Base-by-base conservation (phyloP, 2,329 filamentous ascomycete genomes). In the Ophiobolus disseminans region DNA sequence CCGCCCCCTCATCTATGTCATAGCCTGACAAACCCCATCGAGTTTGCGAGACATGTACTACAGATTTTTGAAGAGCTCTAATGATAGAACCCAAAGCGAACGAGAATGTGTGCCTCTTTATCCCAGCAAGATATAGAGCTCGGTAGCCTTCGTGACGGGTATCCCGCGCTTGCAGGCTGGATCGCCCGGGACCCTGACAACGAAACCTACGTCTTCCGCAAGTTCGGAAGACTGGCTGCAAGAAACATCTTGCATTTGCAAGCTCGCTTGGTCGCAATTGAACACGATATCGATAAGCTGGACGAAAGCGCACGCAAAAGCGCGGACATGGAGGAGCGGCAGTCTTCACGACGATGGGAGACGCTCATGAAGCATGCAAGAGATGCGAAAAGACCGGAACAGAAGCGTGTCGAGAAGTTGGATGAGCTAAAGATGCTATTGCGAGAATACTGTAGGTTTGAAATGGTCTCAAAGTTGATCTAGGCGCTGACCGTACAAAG, bases 191-290 rank as follows among this genome's bases (percentile, higher is more conserved):
- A 62, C 39, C 45, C 48, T 8, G 62, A 65, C 40, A 39, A 52
- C 21, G 55, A 62, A 21, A 42, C 54, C 4, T 45, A 53, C 14
- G 50, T 66, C 1, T 65, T 61, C 32, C 47, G 55, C n/a, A 54
- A 53, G 28, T 67, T 63, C 39, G 38, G 53, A 13, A 23, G 40
- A 1, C 26, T 64, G 3, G 47, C 42, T 13, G 51, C 62, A 4
- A 42, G 59, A 3, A 62, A 58, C 16, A 34, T 57, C 1, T 38
- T 63, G 6, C 43, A 60, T 32, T 28, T 62, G 2, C 57, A 60
- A 26, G 35, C 35, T 0, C 19, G 40, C 16, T 14, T 53, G 8
- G 26, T 36, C 6, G 39, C 44, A 5, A 9, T 53, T 5, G 44
- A 52, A 14, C 39, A 20, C 4, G 43, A 47, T 13, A 38, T 47